Evolutionary conservation across 345 rosid genomes (phyloP).

Genomic region (Euclidium syriacum): DNA sequence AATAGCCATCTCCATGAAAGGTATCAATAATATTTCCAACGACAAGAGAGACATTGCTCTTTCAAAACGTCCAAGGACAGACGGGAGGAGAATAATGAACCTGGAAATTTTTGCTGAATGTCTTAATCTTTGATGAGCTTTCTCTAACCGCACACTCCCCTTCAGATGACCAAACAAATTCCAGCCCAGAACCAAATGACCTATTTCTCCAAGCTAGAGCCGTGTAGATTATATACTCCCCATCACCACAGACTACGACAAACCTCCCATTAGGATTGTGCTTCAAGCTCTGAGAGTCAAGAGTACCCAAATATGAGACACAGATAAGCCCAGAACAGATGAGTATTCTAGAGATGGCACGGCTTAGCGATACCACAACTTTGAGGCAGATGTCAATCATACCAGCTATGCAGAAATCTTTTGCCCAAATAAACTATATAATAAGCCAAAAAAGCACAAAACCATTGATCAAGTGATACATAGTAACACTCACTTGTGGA

Average conservation of each 20-base stretch:
- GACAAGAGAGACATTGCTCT: neutral
- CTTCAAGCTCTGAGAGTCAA: conserved; percentile 68
- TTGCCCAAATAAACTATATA: neutral
- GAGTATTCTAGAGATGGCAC: conserved; percentile 5
- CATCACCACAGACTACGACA: conserved; percentile 98
- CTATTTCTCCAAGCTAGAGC: conserved; percentile 99
- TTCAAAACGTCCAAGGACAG: neutral
- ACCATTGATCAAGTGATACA: conserved; percentile 14
- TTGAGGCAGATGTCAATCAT: conserved; percentile 1
- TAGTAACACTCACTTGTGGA: conserved; percentile 74
- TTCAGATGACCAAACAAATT: conserved; percentile 94
- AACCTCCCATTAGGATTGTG: conserved; percentile 99
- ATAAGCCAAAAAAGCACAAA: conserved; percentile 7
- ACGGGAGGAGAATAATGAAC: conserved; percentile 32
- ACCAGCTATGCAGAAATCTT: conserved; percentile 9
- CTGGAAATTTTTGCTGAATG: conserved; percentile 95
- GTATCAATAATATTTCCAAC: neutral
- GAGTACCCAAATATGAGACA: conserved; percentile 23
- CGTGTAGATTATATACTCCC: conserved; percentile 94
- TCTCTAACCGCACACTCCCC: conserved; percentile 99
- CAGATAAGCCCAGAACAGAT: neutral
- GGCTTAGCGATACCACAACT: neutral
- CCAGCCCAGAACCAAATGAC: conserved; percentile 97
- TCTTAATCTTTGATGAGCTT: conserved; percentile 88
- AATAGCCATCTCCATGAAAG: neutral